Base-by-base conservation (phyloP, 2,329 filamentous ascomycete genomes). In the Tricladium varicosporioides region DNA sequence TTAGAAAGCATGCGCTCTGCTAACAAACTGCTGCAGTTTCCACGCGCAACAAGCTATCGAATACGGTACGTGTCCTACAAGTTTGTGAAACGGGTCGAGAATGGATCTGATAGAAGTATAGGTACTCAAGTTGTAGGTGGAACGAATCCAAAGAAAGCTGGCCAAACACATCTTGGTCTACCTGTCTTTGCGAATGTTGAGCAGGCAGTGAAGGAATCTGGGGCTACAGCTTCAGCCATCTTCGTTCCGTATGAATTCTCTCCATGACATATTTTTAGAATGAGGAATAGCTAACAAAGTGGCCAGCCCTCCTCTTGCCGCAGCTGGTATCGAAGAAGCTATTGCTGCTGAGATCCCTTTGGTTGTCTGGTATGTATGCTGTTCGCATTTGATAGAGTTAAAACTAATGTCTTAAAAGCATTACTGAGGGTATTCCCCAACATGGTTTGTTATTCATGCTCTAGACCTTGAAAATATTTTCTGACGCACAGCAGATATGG, bases 71-170 rank as follows among this genome's bases (percentile, higher is more conserved):
- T 70, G 56, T 60, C 50, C 48, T 8, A 44, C 54, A 56, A 47
- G 43, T 27, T 14, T 14, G 33, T 44, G 50, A 44, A 43, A 57
- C 42, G 18, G 56, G 50, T 59, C 36, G 57, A 40, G 36, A 49
- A 57, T 65, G 72, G 36, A 55, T 65, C 66, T 70, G 61, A 70
- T 65, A 62, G 55, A 51, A 36, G 15, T 36, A 52, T 70, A 95
- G 91, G 93, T 75, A 99, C 94, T 70, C 93, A 96, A 75, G 91
- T 99, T 66, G 92, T 99, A 66, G 94, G 94, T 75, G 94, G 94
- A 73, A 97, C 93, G 72, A 97, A 97, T 81, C 94, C 94, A 73
- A 97, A 96, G 84, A 99, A 99, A 82, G 94, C 94, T 65, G 94
- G 94, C 72, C 78, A 84, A 70, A 87, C 85, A 73, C 94, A 99